Evolutionary conservation across 2,329 filamentous ascomycete genomes (phyloP), one percentile per base, ranked within the genome.

Genomic region (Fusarium sp.): DNA sequence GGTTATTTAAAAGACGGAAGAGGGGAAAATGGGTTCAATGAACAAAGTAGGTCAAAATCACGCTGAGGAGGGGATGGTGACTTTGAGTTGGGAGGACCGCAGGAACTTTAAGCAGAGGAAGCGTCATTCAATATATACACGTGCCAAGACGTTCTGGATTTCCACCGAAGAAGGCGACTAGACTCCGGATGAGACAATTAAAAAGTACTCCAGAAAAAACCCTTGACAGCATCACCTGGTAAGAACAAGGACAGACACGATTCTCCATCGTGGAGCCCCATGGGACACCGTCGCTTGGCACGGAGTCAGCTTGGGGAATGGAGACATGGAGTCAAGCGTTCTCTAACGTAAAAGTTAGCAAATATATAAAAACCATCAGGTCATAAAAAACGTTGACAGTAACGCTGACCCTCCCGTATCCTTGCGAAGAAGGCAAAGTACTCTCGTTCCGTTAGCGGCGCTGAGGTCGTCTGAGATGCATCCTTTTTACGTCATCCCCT

Each of bases 331-430:
- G 29, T 10, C 27, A 27, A 40, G 64, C 69, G 27, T 69, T 63
- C 68, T 74, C 47, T 74, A 61, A 74, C 69, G 72, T 74, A 74
- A 74, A 69, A 74, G 68, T 74, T 74, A 74, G 72, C 72, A 74
- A 74, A 74, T 74, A 35, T 42, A 24, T 35, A 37, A 50, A 45
- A 62, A 27, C 52, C 62, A 74, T 74, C 68, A 74, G 71, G 68
- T 74, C 72, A 74, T 74, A 57, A 22, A 71, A 74, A 38, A 11
- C 31, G 24, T 20, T 54, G 24, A 27, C 45, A 47, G n/a, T 40
- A 62, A 45, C 29, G 54, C 38, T 20, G 66, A 24, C 47, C 61
- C 60, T 54, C 60, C 35, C 35, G n/a, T 24, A 27, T 13, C 37
- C 20, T 24, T 31, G 16, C 14, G 31, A 22, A 4, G 6, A 7